Percentiles rank a stretch among this genome's conserved stretches.
These are phyloP conservation scores for Geranomyces variabilis DNA, from an alignment of 192 early-diverging fungal genomes.

Conservation along the genomic window DNA sequence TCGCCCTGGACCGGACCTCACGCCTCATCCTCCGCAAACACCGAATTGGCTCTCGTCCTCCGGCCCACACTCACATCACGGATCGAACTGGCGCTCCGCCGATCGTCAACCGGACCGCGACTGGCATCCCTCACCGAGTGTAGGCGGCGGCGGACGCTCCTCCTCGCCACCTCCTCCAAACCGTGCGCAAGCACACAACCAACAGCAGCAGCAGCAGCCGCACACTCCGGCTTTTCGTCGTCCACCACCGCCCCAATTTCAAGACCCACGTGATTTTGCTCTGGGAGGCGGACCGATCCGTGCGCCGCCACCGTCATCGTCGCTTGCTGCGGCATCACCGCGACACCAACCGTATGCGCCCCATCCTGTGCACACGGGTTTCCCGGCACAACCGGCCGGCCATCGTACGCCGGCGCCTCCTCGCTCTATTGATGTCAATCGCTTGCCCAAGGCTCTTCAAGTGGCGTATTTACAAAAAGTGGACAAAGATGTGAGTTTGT, in stretches of 20 bases:
- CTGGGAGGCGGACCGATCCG: background rate
- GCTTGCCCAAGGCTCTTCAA: slow-evolving; percentile 12
- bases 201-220: background rate
- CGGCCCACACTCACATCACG: too few relatives aligned
- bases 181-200: background rate
- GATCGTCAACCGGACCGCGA: slow-evolving; percentile 2
- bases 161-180: background rate
- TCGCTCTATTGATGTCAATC: background rate
- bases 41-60: too few relatives aligned
- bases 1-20: background rate
- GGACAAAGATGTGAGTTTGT: slow-evolving; percentile 23
- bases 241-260: background rate
- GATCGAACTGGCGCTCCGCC: background rate
- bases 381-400: background rate
- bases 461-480: background rate
- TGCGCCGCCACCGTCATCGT: background rate
- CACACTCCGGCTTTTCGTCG: background rate
- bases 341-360: background rate
- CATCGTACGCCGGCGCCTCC: background rate
- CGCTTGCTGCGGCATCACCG: background rate
- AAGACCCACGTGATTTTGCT: background rate
- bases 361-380: background rate
- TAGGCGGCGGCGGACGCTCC: too few relatives aligned
- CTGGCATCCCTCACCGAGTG: background rate
- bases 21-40: background rate